phyloP scores from a whole-genome alignment of 225 moss, liverwort and hornwort species.

The Rhytidiadelphus loreus region DNA sequence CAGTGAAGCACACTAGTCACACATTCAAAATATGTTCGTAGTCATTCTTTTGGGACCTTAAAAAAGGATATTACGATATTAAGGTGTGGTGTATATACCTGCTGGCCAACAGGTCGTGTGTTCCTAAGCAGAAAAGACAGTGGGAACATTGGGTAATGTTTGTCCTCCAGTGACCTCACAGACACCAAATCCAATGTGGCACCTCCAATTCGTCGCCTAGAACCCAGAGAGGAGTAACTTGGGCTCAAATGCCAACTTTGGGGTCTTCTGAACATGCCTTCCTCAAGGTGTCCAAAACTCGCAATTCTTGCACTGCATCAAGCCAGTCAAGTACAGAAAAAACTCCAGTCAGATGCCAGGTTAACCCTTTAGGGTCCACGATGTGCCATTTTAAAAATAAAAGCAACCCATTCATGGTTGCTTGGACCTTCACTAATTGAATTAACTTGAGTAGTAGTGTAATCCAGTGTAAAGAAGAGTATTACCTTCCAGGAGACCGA shows the following conservation, averaged over 20 bases:
- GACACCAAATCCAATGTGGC: conserved; percentile 69
- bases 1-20: not conserved
- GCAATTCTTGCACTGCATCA: conserved; percentile 17
- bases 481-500: conserved; percentile 43
- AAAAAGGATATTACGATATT: too few species aligned
- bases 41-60: not conserved
- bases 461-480: not conserved
- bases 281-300: conserved; percentile 36
- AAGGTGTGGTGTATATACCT: conserved; percentile 11
- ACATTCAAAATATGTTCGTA: not conserved
- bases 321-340: not conserved
- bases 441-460: not conserved
- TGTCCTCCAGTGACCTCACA: conserved; percentile 72
- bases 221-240: conserved; percentile 62
- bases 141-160: conserved; percentile 30
- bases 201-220: conserved; percentile 76
- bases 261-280: conserved; percentile 40
- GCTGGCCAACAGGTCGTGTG: conserved; percentile 73
- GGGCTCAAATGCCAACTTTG: conserved; percentile 73
- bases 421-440: not conserved
- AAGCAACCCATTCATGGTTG: not conserved
- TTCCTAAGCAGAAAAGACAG: conserved; percentile 63
- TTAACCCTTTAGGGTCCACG: not conserved
- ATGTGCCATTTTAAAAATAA: not conserved
- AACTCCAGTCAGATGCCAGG: not conserved